Conservation (phyloP, 2,329 filamentous ascomycete species). For the Clonostachys rosea region DNA sequence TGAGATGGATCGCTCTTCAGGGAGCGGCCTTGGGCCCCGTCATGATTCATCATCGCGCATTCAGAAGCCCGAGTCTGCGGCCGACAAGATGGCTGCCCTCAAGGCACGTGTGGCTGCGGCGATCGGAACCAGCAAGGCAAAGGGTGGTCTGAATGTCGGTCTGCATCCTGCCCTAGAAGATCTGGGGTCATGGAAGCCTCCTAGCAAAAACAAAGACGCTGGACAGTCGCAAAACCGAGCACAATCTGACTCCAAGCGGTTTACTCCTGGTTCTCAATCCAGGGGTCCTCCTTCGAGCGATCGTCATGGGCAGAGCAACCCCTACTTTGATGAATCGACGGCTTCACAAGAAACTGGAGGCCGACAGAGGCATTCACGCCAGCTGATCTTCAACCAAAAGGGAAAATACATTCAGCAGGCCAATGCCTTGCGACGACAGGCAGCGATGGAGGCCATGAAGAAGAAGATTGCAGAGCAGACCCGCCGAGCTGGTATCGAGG, state of each 20-base stretch:
- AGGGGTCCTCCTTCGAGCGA: neutral
- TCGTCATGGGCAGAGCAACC: constrained; percentile 44
- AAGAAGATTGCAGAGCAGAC: constrained; percentile 84
- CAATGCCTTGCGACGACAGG: constrained; percentile 81
- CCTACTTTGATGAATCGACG: constrained; percentile 73
- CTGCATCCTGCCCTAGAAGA: constrained; percentile 71
- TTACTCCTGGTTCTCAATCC: neutral
- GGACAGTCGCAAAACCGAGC: neutral
- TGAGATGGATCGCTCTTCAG: constrained; percentile 47
- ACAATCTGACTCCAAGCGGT: neutral
- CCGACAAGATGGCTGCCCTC: constrained; percentile 69
- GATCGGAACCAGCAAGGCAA: constrained; percentile 53
- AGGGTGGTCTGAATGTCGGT: constrained; percentile 69
- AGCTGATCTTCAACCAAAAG: constrained; percentile 87
- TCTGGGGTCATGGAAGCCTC: constrained; percentile 40
- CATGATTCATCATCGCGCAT: constrained; percentile 50
- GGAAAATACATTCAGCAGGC: constrained; percentile 97
- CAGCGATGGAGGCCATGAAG: constrained; percentile 89
- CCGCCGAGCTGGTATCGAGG: constrained; percentile 87
- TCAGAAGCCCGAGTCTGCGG: constrained; percentile 50
- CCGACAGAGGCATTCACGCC: constrained; percentile 66
- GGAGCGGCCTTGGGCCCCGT: constrained; percentile 48
- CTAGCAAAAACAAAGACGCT: constrained; percentile 27
- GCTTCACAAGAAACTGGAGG: constrained; percentile 50
- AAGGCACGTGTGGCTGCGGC: constrained; percentile 77